Evolutionary conservation across 2,329 filamentous ascomycete species (phyloP).

Genomic region (Hypomyces perniciosus): DNA sequence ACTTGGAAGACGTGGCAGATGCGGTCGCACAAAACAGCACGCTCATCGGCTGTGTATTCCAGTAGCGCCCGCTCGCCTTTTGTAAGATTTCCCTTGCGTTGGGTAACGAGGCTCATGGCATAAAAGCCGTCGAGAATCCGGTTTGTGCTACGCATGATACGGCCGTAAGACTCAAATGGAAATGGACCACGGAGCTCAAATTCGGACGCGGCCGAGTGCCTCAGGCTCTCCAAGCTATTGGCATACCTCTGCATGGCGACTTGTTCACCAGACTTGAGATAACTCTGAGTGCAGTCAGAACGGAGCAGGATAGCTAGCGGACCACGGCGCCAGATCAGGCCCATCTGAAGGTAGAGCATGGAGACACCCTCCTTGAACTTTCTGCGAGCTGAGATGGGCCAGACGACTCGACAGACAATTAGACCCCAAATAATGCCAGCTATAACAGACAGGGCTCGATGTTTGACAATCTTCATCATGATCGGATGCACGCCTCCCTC

Average conservation of each 20-base stretch:
- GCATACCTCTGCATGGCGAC: constrained; percentile 71
- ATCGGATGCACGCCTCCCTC: constrained; percentile 75
- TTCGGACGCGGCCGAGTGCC: constrained; percentile 64
- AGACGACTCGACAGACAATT: constrained; percentile 76
- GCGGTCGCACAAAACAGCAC: constrained; percentile 69
- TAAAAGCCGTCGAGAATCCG: constrained; percentile 84
- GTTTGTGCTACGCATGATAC: constrained; percentile 68
- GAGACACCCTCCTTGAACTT: constrained; percentile 83
- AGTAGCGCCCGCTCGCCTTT: constrained; percentile 73
- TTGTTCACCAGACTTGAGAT: constrained; percentile 80
- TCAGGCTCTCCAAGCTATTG: constrained; percentile 62
- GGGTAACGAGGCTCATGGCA: constrained; percentile 83
- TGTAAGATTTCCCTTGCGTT: constrained; percentile 66
- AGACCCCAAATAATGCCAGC: constrained; percentile 82
- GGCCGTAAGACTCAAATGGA: constrained; percentile 59
- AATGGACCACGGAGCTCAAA: constrained; percentile 82
- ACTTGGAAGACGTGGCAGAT: constrained; percentile 80
- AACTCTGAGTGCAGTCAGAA: constrained; percentile 51
- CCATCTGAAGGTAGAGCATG: constrained; percentile 82
- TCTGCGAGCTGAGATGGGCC: constrained; percentile 77
- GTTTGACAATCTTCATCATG: constrained; percentile 76
- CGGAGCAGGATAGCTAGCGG: constrained; percentile 69
- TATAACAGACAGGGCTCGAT: constrained; percentile 76
- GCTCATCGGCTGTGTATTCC: constrained; percentile 69
- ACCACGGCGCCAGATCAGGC: constrained; percentile 85